Evolutionary conservation across 2,329 filamentous ascomycete species (phyloP).

Genomic region (Sclerotinia glacialis): DNA sequence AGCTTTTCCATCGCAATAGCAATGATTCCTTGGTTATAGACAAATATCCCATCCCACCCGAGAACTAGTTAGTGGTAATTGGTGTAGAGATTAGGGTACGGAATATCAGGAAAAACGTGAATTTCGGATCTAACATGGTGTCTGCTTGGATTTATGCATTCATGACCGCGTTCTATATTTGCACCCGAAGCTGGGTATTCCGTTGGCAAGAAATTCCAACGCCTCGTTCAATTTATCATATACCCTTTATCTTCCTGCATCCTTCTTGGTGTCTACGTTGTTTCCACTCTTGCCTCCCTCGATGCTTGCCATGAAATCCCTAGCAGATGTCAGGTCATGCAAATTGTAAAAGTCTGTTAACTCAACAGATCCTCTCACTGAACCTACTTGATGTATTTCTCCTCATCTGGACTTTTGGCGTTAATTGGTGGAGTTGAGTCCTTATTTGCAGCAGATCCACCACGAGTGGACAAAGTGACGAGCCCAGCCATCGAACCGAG

Average conservation of each 20-base stretch:
- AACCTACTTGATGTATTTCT: conserved; percentile 41
- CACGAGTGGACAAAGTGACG: conserved; percentile 29
- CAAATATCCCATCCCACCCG: no score
- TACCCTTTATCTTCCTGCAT: conserved; percentile 21
- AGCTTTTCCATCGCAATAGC: not conserved
- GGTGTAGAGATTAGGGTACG: not conserved
- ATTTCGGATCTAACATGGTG: conserved; percentile 4
- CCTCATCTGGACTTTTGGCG: conserved; percentile 40
- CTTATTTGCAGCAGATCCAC: conserved; percentile 33
- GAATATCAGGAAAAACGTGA: not conserved
- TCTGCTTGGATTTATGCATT: conserved; percentile 11
- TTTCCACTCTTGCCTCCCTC: conserved; percentile 33
- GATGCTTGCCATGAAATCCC: conserved; percentile 24
- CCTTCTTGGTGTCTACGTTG: conserved; percentile 22
- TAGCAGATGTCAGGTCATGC: conserved; percentile 11
- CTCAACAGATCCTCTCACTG: not conserved
- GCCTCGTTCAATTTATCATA: not conserved
- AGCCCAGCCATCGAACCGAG: conserved; percentile 33
- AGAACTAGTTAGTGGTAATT: not conserved
- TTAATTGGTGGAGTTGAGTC: conserved; percentile 39
- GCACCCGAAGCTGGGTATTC: conserved; percentile 15
- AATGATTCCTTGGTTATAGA: not conserved
- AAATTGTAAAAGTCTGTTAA: not conserved
- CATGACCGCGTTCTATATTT: conserved; percentile 21
- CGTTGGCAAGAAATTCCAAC: conserved; percentile 2